Base-by-base conservation (phyloP, 1,284 basidiomycete genomes). In the Tausonia pullulans region DNA sequence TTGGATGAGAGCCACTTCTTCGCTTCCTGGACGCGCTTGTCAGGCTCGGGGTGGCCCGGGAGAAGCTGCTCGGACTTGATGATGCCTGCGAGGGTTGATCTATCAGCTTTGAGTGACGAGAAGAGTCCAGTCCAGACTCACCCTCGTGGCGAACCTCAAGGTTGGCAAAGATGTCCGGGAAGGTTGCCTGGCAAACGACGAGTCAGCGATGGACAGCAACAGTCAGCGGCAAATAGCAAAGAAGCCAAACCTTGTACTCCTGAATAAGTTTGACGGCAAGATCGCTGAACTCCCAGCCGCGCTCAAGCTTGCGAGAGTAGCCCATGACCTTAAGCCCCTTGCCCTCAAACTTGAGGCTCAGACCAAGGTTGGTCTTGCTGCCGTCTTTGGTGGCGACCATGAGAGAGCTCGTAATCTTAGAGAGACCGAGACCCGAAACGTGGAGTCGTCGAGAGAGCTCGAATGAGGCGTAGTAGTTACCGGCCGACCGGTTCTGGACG, bases 301-400 rank as follows among this genome's bases (percentile, higher is more conserved):
- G 79, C 14, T 85, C 86, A 44, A 86, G 83, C 77, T 96, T 95
- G 69, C 85, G 82, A 41, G 93, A 88, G 75, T 96, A 98, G 67
- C 91, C 90, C 49, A 98, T 82, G 2, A 99, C 96, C 77, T 98
- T 99, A 71, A 94, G 77, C n/a, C 86, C 83, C 78, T 96, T 97
- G 39, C 85, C 90, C 74, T 98, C 96, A 68, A 98, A 98, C 76
- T 99, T 98, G 71, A 98, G 82, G 72, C 89, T 90, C 39, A 98
- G 81, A 4, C 96, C 96, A 45, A 98, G 80, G 74, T 98, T 98
- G 66, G 82, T 82, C 78, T 96, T 97, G 70, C 82, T 80, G n/a
- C 83, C 83, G 69, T 89, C 86, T 0, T 81, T 78, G 0, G 83
- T 82, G 60, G 87, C 73, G 56, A 97, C 87, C 84, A 97, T 86